Evolutionary conservation across 2,329 filamentous ascomycete species (phyloP), one percentile per base, ranked within the genome.

Genomic region (Venturia asperata): DNA sequence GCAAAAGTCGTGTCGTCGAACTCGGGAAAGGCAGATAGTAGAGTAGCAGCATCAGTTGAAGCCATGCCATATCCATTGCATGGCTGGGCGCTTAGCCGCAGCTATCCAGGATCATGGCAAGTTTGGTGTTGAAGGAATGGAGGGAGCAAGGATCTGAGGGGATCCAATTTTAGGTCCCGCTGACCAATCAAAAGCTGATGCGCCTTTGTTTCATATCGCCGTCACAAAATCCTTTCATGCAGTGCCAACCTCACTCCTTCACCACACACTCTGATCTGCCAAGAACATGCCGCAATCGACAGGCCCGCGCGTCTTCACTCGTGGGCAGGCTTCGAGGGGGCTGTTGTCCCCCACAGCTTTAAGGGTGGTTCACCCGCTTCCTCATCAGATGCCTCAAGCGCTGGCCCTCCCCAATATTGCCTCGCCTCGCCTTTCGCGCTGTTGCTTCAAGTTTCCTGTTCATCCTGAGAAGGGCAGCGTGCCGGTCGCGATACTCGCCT

Each of bases 271-370:
- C 10, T 47, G 45, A 2, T 9, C 45, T n/a, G 45, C 45, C 45
- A 2, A 15, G 19, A 17, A 1, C 15, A 10, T 47, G 2, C 17
- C 21, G 5, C 45, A 17, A 47, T 47, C 2, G 45, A 7, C 45
- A 24, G 45, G 45, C 21, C 45, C 45, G 45, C 45, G 45, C 45
- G 15, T 47, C 19, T 47, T 2, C 21, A 17, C 10, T 5, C 10
- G 17, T n/a, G n/a, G n/a, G n/a, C n/a, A n/a, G n/a, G n/a, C n/a
- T n/a, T 47, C 45, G 45, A 47, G 45, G 45, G 45, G 45, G 49
- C 24, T 34, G 3, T 7, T 17, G 1, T 3, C 11, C 49, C 27
- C 24, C 27, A 19, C 24, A 56, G 49, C 21, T 34, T 56, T 56
- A 56, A 56, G 5, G 34, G 49, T 34, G 13, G 27, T 56, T 56